Percentiles rank a stretch among this genome's conserved stretches.
Conservation (phyloP, 2,329 filamentous ascomycete species). For the Xylaria digitata region DNA sequence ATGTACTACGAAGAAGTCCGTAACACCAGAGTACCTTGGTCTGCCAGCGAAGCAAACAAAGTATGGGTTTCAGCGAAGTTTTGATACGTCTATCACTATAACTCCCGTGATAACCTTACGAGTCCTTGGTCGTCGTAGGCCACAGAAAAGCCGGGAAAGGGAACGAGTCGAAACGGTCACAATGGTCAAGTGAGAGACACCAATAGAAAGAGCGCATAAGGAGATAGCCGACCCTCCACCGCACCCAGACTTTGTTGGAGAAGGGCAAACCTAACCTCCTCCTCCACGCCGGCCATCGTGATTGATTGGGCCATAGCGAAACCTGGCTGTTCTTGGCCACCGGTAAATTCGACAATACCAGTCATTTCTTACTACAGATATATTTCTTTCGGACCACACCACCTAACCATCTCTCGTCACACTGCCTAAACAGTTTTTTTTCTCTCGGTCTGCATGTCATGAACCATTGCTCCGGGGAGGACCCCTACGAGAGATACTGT, state of each 20-base stretch:
- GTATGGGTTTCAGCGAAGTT: not conserved
- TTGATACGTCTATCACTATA: slow-evolving; percentile 1
- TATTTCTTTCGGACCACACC: slow-evolving; percentile 14
- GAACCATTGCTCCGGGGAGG: not conserved
- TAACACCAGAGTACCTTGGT: not conserved
- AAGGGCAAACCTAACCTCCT: slow-evolving; percentile 1
- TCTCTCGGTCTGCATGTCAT: slow-evolving; percentile 12
- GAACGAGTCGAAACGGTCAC: slow-evolving; percentile 13
- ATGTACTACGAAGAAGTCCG: not conserved
- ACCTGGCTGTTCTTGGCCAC: slow-evolving; percentile 28
- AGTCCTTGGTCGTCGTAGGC: slow-evolving; percentile 2
- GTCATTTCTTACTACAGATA: slow-evolving; percentile 17
- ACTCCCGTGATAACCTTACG: slow-evolving; percentile 7
- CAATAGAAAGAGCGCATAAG: slow-evolving; percentile 17
- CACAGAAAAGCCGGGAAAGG: slow-evolving; percentile 5
- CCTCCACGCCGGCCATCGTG: slow-evolving; percentile 12
- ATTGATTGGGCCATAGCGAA: slow-evolving; percentile 24
- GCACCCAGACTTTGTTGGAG: slow-evolving; percentile 5
- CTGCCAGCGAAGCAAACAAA: not conserved
- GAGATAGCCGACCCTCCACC: slow-evolving; percentile 16
- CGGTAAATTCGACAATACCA: slow-evolving; percentile 25
- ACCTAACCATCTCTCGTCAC: slow-evolving; percentile 20
- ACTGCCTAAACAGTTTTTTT: slow-evolving; percentile 12
- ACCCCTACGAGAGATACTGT: not conserved
- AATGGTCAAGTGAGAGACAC: slow-evolving; percentile 29